These are phyloP conservation scores for Hypomyces rosellus DNA, from an alignment of 2,329 filamentous ascomycete species.

Conservation along the genomic window DNA sequence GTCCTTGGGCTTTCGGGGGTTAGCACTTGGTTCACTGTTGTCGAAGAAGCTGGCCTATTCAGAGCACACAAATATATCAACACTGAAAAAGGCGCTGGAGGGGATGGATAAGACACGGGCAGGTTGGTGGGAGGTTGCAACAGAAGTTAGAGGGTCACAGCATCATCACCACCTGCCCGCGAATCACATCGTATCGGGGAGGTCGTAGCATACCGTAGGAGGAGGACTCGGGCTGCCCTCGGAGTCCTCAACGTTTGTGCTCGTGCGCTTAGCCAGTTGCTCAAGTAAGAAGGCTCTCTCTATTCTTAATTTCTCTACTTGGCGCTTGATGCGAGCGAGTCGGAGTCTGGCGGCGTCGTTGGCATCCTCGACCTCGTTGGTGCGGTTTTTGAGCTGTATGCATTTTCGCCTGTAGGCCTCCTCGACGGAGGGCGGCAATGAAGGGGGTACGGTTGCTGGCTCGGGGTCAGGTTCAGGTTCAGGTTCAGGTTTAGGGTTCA, in stretches of 20 bases:
- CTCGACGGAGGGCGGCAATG: constrained; percentile 82
- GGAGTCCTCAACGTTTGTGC: constrained; percentile 68
- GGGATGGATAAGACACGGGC: neutral
- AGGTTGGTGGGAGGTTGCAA: neutral
- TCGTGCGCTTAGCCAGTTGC: constrained; percentile 67
- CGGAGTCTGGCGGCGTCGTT: constrained; percentile 79
- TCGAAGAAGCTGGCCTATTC: constrained; percentile 27
- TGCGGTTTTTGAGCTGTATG: constrained; percentile 85
- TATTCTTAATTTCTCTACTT: constrained; percentile 85
- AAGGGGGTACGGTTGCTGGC: constrained; percentile 47
- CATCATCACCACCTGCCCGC: neutral
- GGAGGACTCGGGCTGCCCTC: constrained; percentile 76
- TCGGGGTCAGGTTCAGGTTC: constrained; percentile 33
- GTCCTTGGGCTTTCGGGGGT: constrained; percentile 59
- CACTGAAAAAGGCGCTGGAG: constrained; percentile 18
- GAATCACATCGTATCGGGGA: neutral
- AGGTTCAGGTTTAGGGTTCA: constrained; percentile 34
- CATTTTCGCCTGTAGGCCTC: constrained; percentile 96
- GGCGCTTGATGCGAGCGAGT: constrained; percentile 72
- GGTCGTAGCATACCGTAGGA: constrained; percentile 54
- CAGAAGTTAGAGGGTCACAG: neutral
- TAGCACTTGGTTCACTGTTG: constrained; percentile 29
- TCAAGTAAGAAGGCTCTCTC: constrained; percentile 72
- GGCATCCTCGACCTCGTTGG: constrained; percentile 84
- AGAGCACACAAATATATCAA: constrained; percentile 29